Percentiles rank a stretch among this genome's conserved stretches.
These are phyloP conservation scores for Hypoxylon sp. DNA, from an alignment of 2,329 filamentous ascomycete species.

Conservation along the genomic window DNA sequence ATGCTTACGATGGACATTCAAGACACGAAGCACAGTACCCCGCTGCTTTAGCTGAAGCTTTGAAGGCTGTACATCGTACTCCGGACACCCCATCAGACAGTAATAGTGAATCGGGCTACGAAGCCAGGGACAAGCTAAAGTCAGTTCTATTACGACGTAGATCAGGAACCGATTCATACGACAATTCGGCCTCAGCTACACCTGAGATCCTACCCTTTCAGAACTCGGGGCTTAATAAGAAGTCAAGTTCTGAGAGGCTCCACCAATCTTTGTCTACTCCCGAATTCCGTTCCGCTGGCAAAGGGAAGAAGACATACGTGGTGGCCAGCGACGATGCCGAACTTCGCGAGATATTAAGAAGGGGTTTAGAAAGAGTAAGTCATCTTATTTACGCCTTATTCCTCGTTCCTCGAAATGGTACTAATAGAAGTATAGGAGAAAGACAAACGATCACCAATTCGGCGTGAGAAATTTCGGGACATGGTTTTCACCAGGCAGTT, in stretches of 20 bases:
- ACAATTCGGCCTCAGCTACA: constrained; percentile 46
- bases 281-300: constrained; percentile 16
- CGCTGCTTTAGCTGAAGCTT: constrained; percentile 37
- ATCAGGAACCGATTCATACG: constrained; percentile 42
- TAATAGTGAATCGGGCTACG: constrained; percentile 42
- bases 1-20: constrained; percentile 13
- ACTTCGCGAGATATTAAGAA: constrained; percentile 58
- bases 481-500: constrained; percentile 81
- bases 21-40: constrained; percentile 35
- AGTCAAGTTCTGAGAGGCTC: constrained; percentile 34
- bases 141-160: constrained; percentile 46
- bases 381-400: not conserved
- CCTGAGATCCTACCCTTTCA: constrained; percentile 47
- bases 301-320: constrained; percentile 47
- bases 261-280: constrained; percentile 11
- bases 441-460: constrained; percentile 36
- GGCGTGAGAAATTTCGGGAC: constrained; percentile 61
- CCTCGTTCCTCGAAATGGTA: not conserved
- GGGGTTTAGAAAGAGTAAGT: constrained; percentile 53
- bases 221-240: constrained; percentile 12
- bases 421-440: constrained; percentile 42
- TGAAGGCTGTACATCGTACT: constrained; percentile 35
- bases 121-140: constrained; percentile 25
- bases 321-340: constrained; percentile 56
- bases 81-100: constrained; percentile 45